Base-by-base conservation (phyloP, 768 basidiomycete genomes). In the Phanerochaete carnosa region DNA sequence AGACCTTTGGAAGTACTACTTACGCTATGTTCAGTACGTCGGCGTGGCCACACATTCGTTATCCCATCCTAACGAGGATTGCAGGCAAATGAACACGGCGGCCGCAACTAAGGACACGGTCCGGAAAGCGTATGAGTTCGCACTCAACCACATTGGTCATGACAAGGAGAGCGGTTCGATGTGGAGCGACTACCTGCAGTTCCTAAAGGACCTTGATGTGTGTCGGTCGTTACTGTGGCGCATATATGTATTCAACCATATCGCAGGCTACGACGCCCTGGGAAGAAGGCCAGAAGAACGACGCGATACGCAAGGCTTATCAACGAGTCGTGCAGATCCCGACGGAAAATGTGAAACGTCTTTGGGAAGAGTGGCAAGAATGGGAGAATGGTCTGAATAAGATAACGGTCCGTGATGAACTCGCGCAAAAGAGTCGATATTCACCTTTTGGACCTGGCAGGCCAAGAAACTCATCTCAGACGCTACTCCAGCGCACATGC, bases 251-350 rank as follows among this genome's bases (percentile, higher is more conserved):
- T 16, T 26, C 19, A 53, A 26, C 32, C 13, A 39, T 32, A 26
- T 50, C 12, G 57, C 51, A 85, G 86, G 80, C 89, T 0, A 83
- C 82, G 13, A 91, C 89, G 26, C 93, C 94, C 22, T 98, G 95
- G 95, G 96, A 98, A 72, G 88, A 90, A 64, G 92, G 95, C 68
- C 93, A 96, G 70, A 94, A 94, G 72, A 95, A 94, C 89, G 96
- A 97, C 65, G 84, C 87, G 1, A 78, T 98, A 3, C 86, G 97
- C 60, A 93, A 92, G 71, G 88, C 92, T 0, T 97, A 97, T 75
- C 93, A 95, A 69, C 87, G 93, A 54, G 96, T 94, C 2, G 90
- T 98, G 23, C 92, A 94, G 69, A 93, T 97, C 32, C 97, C 97
- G 0, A 82, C 98, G 66, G 91, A 94, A 71, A 95, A 95, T 68